Conservation (phyloP, 2,329 filamentous ascomycete genomes). For the Curvularia eragrostidis region DNA sequence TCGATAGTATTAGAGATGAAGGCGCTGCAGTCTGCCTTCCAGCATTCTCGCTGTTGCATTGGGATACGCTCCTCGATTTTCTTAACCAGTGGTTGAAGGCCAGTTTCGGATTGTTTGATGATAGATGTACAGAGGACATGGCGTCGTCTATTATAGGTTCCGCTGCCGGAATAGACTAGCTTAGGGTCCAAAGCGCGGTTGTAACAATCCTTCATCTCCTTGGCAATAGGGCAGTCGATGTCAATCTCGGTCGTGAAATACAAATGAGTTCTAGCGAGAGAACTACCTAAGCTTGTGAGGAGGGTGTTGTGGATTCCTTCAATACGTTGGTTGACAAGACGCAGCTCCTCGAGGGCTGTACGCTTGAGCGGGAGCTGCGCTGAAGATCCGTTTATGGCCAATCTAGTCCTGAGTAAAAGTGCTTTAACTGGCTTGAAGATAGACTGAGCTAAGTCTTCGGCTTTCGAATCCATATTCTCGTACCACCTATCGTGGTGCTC, state of each 20-base stretch:
- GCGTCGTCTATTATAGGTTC: conserved; percentile 7
- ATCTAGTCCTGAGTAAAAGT: neutral
- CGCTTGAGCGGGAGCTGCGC: conserved; percentile 5
- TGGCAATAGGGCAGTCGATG: conserved; percentile 14
- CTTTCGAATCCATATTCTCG: neutral
- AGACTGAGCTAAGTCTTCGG: neutral
- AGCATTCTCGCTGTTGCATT: neutral
- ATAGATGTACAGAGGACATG: neutral
- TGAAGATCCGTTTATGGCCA: conserved; percentile 1
- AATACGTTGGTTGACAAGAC: neutral
- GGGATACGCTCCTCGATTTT: conserved; percentile 4
- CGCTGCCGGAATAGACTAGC: neutral
- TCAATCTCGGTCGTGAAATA: conserved; percentile 18
- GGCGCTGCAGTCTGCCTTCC: conserved; percentile 6
- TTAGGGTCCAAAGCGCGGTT: neutral
- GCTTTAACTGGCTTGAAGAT: conserved; percentile 2
- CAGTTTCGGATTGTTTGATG: neutral
- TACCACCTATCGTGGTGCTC: conserved; percentile 10
- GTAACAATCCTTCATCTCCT: conserved; percentile 15
- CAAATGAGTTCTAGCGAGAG: conserved; percentile 8
- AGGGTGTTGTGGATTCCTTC: neutral
- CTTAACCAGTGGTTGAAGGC: conserved; percentile 1
- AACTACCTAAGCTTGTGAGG: neutral
- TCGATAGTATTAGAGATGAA: conserved; percentile 6
- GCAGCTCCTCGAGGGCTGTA: conserved; percentile 6